phyloP scores from a whole-genome alignment of 2,329 filamentous ascomycete species.

The Phymatotrichopsis omnivora region DNA sequence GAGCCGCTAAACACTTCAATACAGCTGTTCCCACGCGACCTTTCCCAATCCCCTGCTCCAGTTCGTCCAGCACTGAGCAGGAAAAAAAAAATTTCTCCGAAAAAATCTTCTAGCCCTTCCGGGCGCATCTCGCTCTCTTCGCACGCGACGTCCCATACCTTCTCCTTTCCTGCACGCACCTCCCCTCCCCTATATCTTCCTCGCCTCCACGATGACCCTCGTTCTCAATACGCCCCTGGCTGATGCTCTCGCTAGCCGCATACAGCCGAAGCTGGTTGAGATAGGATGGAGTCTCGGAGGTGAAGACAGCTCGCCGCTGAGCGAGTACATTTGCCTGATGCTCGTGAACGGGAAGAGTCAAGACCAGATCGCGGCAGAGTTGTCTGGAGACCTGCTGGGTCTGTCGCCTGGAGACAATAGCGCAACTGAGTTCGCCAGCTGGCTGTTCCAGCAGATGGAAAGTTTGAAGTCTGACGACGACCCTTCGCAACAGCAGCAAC shows the following conservation, averaged over 20 bases:
- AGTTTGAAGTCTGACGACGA: constrained; percentile 7
- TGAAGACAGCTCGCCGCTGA: constrained; percentile 69
- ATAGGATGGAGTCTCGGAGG: constrained; percentile 81
- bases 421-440: constrained; percentile 73
- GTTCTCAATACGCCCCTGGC: constrained; percentile 78
- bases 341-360: constrained; percentile 90
- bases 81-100: no score
- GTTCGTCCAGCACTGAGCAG: no score
- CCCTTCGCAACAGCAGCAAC: constrained; percentile 2
- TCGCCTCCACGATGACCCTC: constrained; percentile 55
- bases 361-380: constrained; percentile 76
- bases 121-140: no score
- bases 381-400: constrained; percentile 76
- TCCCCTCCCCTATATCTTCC: not conserved
- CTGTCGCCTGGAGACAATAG: constrained; percentile 73
- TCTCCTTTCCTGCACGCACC: constrained; percentile 4
- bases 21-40: no score
- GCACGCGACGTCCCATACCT: no score
- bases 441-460: constrained; percentile 82
- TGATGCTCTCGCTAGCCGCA: constrained; percentile 66
- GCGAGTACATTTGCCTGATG: constrained; percentile 97
- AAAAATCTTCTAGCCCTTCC: no score
- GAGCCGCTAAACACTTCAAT: no score
- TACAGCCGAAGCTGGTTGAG: constrained; percentile 86
- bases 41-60: no score